phyloP scores from a whole-genome alignment of 352 stramenopile genomes.

The Halophytophthora batemanensis region DNA sequence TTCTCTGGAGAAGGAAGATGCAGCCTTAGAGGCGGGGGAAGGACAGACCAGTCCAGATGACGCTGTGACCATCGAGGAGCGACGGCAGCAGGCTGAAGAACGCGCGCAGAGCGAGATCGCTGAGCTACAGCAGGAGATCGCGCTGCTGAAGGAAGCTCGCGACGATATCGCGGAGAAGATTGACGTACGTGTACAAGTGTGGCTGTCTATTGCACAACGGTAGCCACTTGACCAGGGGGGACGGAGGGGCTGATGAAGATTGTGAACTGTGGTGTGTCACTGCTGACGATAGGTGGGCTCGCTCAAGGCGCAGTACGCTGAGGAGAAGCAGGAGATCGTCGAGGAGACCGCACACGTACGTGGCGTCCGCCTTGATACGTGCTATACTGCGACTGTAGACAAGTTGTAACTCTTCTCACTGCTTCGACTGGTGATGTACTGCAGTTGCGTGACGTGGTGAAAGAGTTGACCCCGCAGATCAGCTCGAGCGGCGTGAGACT shows the following conservation, averaged over 20 bases:
- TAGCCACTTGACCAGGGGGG: no score
- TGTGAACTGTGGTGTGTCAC: background rate
- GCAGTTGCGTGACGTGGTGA: conserved; percentile 46
- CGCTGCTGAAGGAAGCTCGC: conserved; percentile 47
- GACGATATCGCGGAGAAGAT: conserved; percentile 46
- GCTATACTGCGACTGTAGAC: background rate
- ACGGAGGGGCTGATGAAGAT: background rate
- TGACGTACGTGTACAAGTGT: conserved; percentile 36
- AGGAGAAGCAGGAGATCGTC: conserved; percentile 53
- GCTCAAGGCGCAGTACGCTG: conserved; percentile 63
- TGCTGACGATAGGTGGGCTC: conserved; percentile 36
- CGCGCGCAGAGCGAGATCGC: conserved; percentile 43
- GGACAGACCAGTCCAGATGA: conserved; percentile 17
- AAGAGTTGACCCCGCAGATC: conserved; percentile 56
- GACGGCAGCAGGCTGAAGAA: conserved; percentile 29
- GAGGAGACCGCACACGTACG: conserved; percentile 60
- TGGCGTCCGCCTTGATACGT: background rate
- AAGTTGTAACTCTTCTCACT: background rate
- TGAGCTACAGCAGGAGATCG: conserved; percentile 58
- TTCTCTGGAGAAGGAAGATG: conserved; percentile 31
- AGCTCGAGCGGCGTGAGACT: conserved; percentile 49
- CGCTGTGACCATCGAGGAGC: conserved; percentile 31
- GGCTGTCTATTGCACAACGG: no score
- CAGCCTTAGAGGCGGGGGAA: conserved; percentile 12
- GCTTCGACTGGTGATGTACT: conserved; percentile 3